These are phyloP conservation scores for Vigna unguiculata DNA, from an alignment of 306 rosid genomes.

Conservation along the genomic window DNA sequence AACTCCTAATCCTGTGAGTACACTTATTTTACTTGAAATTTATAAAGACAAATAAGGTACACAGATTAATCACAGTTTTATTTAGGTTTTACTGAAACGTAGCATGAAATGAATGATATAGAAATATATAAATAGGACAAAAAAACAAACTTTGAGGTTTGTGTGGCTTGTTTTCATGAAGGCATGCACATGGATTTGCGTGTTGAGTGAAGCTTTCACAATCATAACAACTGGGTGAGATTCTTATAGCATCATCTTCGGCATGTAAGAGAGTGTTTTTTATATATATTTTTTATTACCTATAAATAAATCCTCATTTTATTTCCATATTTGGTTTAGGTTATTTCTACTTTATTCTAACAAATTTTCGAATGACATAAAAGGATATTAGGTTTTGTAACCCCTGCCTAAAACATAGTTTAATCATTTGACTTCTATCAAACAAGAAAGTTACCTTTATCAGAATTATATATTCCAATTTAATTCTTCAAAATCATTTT, in stretches of 20 bases:
- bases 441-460: conserved; percentile 8
- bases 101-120: too few species aligned
- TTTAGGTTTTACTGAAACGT: too few species aligned
- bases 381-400: background rate
- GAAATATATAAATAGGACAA: background rate
- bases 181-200: conserved; percentile 27
- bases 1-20: too few species aligned
- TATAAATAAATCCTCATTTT: background rate
- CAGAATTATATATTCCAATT: background rate
- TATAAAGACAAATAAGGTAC: too few species aligned
- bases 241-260: background rate
- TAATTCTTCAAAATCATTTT: background rate
- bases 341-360: background rate
- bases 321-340: background rate
- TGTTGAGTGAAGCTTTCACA: conserved; percentile 15
- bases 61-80: too few species aligned
- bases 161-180: conserved; percentile 4
- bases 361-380: background rate
- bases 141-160: conserved; percentile 3
- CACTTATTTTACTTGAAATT: too few species aligned
- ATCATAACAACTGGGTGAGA: conserved; percentile 9
- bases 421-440: background rate
- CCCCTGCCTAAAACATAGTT: background rate
- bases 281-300: background rate
- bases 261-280: background rate